Base-by-base conservation (phyloP, 306 rosid species). In the Cicer chorassanicum region DNA sequence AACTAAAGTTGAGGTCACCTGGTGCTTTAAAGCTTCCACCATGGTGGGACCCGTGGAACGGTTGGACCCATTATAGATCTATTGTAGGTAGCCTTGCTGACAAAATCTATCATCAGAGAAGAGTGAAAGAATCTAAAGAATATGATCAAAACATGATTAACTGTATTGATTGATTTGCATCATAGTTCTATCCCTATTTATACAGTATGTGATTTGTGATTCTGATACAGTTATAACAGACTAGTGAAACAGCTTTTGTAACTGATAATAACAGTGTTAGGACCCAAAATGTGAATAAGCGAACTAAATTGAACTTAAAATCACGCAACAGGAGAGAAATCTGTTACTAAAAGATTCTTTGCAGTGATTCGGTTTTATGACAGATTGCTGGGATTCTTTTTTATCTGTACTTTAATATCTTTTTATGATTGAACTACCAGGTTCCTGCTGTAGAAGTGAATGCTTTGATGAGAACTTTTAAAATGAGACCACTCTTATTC, bases 401-500 rank as follows among this genome's bases (percentile, higher is more conserved):
- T 55, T 71, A 49, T 59, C 51, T 39, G 46, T 59, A 62, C 75
- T 21, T 21, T 72, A 69, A 68, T 82, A 21, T 61, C 5, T 84
- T 56, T 71, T 56, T 39, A 24, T 70, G 84, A 62, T 78, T 44
- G 39, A 73, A 65, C 80, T 81, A 78, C 53, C 86, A 93, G 98
- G 98, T 93, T 83, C 92, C 97, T 56, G 79, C 88, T 7, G 96
- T 91, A 45, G 98, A 93, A 88, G 97, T 87, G 76, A 93, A 93
- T 87, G 83, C 97, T 75, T 79, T 93, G 89, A 91, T 93, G 97
- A 89, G 74, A 74, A 93, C 98, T 82, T 91, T 93, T 89, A 91
- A 88, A 86, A 93, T 88, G 97, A 87, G 68, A 76, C 98, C 98
- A 73, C 91, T 89, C 80, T 76, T 91, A 82, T 93, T 93, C 84